Base-by-base conservation (phyloP, 1,139 yeast species). In the Hemisphaericaspora subhashii region DNA sequence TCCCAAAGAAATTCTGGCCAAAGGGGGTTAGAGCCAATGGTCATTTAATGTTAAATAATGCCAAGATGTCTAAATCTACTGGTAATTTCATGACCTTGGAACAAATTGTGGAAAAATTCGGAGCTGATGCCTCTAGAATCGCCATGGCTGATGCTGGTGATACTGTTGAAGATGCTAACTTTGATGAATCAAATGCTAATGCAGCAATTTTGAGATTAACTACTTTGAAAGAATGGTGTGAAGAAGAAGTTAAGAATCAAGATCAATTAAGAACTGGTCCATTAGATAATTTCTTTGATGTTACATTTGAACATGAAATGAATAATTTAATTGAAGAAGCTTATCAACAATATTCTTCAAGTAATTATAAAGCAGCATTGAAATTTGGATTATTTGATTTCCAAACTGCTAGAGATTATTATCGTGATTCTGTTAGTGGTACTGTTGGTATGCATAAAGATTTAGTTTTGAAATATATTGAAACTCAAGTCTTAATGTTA, bases 101-200 rank as follows among this genome's bases (percentile, higher is more conserved):
- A 54, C 89, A 92, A 64, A 77, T 85, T 55, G 83, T 84, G 43
- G 77, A 79, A 53, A 94, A 92, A 68, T 92, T 83, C 53, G 99
- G 98, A 62, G 96, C 98, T 38, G 99, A 94, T 66, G 98, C 98
- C 31, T 76, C 96, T 15, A 85, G 99, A 74, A 86, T 94, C 64
- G 97, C 98, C 8, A 73, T 94, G 53, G 99, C 98, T 28, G 98
- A 94, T 72, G 97, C 97, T 41, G 99, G 99, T 72, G 99, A 94
- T 61, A 72, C 94, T 35, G 81, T 89, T 50, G 98, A 92, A 68
- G 99, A 94, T 66, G 98, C 99, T 43, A 94, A 94, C 72, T 87
- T 94, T 57, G 98, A 92, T 58, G 98, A 94, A 68, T 74, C 89
- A 47, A 90, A 85, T 55, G 99, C 98, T 40, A 94, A 94, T 57